Conservation (phyloP, 2,329 filamentous ascomycete genomes). For the Eurotiales sp. region DNA sequence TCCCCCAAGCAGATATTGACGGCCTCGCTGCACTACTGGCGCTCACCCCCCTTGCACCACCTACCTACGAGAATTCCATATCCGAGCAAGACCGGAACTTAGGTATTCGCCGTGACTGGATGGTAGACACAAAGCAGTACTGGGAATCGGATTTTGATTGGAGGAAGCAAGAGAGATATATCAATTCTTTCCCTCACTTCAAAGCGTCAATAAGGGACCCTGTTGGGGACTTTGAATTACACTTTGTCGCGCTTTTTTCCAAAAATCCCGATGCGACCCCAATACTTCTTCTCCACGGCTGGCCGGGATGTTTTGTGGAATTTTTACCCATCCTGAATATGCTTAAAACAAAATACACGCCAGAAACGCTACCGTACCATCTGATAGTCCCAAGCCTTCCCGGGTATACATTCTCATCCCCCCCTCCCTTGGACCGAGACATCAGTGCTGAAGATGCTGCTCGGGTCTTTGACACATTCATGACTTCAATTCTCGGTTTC, state of each 20-base stretch:
- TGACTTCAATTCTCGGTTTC: constrained; percentile 27
- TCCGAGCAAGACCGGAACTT: neutral
- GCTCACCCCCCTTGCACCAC: neutral
- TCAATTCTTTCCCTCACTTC: neutral
- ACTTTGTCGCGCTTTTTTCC: constrained; percentile 51
- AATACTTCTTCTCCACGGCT: constrained; percentile 41
- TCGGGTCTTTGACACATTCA: constrained; percentile 26
- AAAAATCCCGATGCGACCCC: constrained; percentile 45
- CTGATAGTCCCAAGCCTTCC: constrained; percentile 32
- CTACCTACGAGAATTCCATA: neutral
- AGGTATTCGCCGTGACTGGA: neutral
- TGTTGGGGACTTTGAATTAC: constrained; percentile 24
- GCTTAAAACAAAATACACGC: constrained; percentile 25
- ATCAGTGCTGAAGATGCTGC: constrained; percentile 24
- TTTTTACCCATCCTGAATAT: constrained; percentile 29
- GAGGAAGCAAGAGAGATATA: neutral
- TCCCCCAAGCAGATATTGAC: neutral
- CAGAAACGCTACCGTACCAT: constrained; percentile 22
- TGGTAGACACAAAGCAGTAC: neutral
- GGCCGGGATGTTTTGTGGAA: constrained; percentile 33
- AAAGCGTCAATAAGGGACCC: neutral
- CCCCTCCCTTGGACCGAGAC: constrained; percentile 25
- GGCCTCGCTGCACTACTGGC: neutral
- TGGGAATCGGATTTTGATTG: neutral
- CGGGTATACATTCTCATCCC: constrained; percentile 28